Evolutionary conservation across 2,329 filamentous ascomycete species (phyloP).

Genomic region (Stachybotrys chlorohalonatus): DNA sequence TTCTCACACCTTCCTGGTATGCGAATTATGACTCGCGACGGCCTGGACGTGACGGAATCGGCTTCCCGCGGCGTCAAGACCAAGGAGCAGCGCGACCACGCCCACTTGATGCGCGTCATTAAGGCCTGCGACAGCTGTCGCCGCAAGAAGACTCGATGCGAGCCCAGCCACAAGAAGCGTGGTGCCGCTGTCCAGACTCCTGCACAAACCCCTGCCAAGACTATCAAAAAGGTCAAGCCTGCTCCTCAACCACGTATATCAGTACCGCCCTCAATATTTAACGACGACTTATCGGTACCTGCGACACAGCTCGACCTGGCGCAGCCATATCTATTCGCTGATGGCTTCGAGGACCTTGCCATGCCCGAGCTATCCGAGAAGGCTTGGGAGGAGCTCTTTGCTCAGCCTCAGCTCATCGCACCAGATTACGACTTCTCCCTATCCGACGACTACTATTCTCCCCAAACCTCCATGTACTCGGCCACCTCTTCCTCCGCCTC

Average conservation of each 20-base stretch:
- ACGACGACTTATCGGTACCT: conserved; percentile 4
- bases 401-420: conserved; percentile 24
- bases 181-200: conserved; percentile 18
- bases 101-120: conserved; percentile 57
- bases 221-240: conserved; percentile 32
- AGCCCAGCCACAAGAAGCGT: conserved; percentile 49
- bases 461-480: conserved; percentile 18
- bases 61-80: conserved; percentile 56
- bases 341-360: conserved; percentile 2
- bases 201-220: conserved; percentile 22
- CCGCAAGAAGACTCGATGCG: conserved; percentile 55
- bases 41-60: conserved; percentile 52
- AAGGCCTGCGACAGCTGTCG: conserved; percentile 57
- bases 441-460: conserved; percentile 33
- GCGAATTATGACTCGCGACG: conserved; percentile 58
- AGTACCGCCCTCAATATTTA: conserved; percentile 2
- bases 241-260: conserved; percentile 6
- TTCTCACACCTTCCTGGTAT: conserved; percentile 51
- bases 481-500: conserved; percentile 10
- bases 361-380: conserved; percentile 13
- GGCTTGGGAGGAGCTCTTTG: conserved; percentile 37
- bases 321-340: conserved; percentile 1
- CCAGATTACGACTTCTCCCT: conserved; percentile 37
- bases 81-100: conserved; percentile 59
- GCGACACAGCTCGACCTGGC: not conserved